Base-by-base conservation (phyloP, 169 alveolate species). In the Cytauxzoon felis region DNA sequence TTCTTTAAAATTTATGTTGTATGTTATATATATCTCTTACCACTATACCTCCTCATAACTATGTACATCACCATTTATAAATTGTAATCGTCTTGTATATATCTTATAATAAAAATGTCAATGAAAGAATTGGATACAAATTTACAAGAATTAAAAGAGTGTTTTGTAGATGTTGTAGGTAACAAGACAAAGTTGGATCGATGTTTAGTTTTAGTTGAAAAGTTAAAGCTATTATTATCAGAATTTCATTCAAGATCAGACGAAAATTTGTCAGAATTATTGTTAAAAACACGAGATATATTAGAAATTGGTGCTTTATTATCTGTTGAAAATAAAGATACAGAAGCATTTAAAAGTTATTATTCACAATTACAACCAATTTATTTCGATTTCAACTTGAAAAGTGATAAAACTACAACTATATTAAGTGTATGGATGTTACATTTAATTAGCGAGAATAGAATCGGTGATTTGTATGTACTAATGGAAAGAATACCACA, bases 401-500 rank as follows among this genome's bases (percentile, higher is more conserved):
- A 63, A 18, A 84, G 91, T 57, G 50, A 50, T 16, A 58, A 63
- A 19, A 71, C 58, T 67, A 70, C 69, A 58, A 73, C 60, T 16
- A 72, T 85, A 1, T 23, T 85, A 36, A 87, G 91, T 5, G 53
- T 80, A 27, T 75, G 84, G 63, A 8, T 85, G 69, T 47, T 85
- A 2, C 81, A 85, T 48, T 62, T 85, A 54, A 47, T 85, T 21
- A 67, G 88, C 3, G 81, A 78, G 0, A 85, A 85, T 63, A 50
- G 80, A 40, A 85, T 85, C 0, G 89, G 91, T 0, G 91, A 85
- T 41, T 72, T 85, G 51, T 82, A 85, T 73, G 76, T 80, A 87
- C 59, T 66, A 9, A 78, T 85, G 24, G 91, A 85, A 58, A 48
- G 70, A 5, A 18, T 64, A n/a, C 85, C 85, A 1, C 52, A 5